Evolutionary conservation across 768 basidiomycete species (phyloP).

Genomic region (Paxillus ammoniavirescens): DNA sequence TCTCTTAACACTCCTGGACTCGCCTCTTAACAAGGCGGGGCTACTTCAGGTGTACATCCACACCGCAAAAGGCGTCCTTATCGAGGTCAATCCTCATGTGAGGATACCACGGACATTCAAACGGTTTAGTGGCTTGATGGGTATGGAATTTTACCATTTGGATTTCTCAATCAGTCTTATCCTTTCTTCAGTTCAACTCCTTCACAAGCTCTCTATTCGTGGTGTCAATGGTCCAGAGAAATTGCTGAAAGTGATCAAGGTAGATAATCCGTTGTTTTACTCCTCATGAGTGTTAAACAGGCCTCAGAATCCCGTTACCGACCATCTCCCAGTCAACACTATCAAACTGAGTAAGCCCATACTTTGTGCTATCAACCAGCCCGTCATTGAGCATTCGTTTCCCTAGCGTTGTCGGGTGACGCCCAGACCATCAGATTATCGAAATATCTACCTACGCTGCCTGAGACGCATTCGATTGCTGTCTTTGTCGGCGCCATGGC

Average conservation of each 20-base stretch:
- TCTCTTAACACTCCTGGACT: constrained; percentile 92
- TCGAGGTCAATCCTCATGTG: constrained; percentile 98
- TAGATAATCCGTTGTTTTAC: constrained; percentile 29
- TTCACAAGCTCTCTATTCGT: constrained; percentile 93
- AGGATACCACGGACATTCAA: constrained; percentile 98
- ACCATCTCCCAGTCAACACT: constrained; percentile 93
- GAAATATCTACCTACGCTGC: constrained; percentile 79
- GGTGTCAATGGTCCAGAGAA: constrained; percentile 98
- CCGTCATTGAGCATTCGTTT: constrained; percentile 7
- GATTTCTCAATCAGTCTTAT: constrained; percentile 4
- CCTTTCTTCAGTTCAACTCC: constrained; percentile 74
- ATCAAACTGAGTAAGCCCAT: constrained; percentile 83
- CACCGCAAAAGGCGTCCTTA: constrained; percentile 92
- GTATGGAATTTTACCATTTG: constrained; percentile 41
- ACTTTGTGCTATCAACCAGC: not conserved
- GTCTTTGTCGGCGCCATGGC: constrained; percentile 99
- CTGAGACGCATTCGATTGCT: constrained; percentile 84
- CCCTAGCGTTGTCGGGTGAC: constrained; percentile 85
- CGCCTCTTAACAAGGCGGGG: constrained; percentile 97
- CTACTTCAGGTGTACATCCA: constrained; percentile 97
- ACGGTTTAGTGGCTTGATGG: constrained; percentile 98
- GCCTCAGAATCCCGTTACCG: constrained; percentile 83
- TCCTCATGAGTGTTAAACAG: constrained; percentile 2
- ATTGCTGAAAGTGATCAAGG: constrained; percentile 95
- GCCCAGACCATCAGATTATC: constrained; percentile 80